Evolutionary conservation across 2,329 filamentous ascomycete species (phyloP).

Genomic region (Helminthosporium solani): DNA sequence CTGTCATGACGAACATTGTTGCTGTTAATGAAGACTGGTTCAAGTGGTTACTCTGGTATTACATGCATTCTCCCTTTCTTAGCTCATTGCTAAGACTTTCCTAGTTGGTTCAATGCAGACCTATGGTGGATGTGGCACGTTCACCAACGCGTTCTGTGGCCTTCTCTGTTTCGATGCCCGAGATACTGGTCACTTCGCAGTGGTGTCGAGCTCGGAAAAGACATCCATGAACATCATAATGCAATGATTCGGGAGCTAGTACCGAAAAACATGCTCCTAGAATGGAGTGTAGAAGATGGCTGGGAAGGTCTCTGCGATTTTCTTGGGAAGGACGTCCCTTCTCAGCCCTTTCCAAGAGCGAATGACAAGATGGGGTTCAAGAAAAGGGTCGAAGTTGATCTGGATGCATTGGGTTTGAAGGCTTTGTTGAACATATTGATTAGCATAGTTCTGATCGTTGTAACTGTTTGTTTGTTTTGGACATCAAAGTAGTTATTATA

Average conservation of each 20-base stretch:
- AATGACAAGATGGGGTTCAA: conserved; percentile 7
- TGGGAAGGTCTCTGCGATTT: conserved; percentile 59
- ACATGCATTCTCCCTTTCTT: neutral
- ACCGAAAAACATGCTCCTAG: conserved; percentile 52
- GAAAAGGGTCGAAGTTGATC: conserved; percentile 2
- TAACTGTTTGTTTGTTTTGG: neutral
- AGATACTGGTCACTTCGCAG: conserved; percentile 4
- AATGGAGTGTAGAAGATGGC: conserved; percentile 56
- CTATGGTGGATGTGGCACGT: conserved; percentile 8
- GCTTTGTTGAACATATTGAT: conserved; percentile 2
- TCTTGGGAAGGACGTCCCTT: conserved; percentile 53
- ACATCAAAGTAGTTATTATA: no score
- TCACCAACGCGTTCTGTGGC: conserved; percentile 8
- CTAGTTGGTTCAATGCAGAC: conserved; percentile 10
- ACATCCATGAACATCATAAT: conserved; percentile 3
- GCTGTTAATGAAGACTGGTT: conserved; percentile 7
- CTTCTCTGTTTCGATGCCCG: conserved; percentile 2
- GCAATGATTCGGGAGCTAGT: conserved; percentile 22
- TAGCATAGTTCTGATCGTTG: neutral
- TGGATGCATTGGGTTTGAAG: conserved; percentile 1
- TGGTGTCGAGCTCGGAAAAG: conserved; percentile 1
- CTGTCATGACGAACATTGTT: conserved; percentile 6
- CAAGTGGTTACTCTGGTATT: conserved; percentile 7
- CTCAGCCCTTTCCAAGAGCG: conserved; percentile 12
- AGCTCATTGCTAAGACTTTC: neutral